Percentiles rank a stretch among this genome's conserved stretches.
phyloP scores from a whole-genome alignment of 163 green algal species.

The Chlamydomonas reinhardtii region DNA sequence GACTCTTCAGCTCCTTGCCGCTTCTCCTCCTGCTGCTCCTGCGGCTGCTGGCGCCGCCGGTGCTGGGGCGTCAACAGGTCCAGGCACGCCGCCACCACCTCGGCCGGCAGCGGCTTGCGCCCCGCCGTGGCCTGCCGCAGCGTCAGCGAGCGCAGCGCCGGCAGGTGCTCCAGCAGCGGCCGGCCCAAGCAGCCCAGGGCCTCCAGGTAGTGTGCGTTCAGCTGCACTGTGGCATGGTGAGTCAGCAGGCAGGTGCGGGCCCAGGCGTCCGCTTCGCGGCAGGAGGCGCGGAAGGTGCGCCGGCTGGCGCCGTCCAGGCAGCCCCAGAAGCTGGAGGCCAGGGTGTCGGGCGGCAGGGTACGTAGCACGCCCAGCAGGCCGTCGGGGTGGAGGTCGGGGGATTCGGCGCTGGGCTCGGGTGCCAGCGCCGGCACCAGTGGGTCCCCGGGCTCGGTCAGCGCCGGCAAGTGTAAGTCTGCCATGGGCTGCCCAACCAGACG shows the following conservation, averaged over 20 bases:
- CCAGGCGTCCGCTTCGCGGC: not conserved
- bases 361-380: not conserved
- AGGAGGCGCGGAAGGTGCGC: not conserved
- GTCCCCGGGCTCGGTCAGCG: no score
- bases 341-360: conserved; percentile 1
- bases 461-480: no score
- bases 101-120: conserved; percentile 12
- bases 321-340: not conserved
- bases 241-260: not conserved
- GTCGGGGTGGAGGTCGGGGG: not conserved
- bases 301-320: not conserved
- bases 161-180: not conserved
- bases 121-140: conserved; percentile 5
- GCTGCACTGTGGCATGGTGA: not conserved
- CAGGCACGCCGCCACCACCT: conserved; percentile 27
- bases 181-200: not conserved
- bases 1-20: not conserved
- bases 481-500: no score
- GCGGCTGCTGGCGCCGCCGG: not conserved
- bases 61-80: conserved; percentile 1
- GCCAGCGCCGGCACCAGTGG: no score
- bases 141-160: not conserved
- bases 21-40: not conserved
- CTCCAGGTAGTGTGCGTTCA: conserved; percentile 3
- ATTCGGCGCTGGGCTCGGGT: no score